These are phyloP conservation scores for Penicillium sp. DNA, from an alignment of 2,329 filamentous ascomycete species.

Conservation along the genomic window DNA sequence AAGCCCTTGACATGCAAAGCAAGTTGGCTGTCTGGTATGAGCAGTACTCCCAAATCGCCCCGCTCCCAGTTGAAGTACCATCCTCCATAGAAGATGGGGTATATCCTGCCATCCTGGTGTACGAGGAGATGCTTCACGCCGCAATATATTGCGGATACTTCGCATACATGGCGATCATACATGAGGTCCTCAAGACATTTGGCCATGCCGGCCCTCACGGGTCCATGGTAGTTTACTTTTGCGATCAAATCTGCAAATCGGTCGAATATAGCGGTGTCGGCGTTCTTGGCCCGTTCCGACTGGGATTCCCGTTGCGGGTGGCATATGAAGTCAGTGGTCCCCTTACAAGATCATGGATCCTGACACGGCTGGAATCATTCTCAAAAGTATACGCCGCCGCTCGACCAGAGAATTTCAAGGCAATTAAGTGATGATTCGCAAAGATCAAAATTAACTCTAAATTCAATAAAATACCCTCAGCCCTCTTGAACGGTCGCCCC, in stretches of 20 bases:
- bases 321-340: conserved; percentile 26
- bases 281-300: conserved; percentile 26
- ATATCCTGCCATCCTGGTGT: conserved; percentile 22
- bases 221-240: conserved; percentile 22
- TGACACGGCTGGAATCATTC: conserved; percentile 20
- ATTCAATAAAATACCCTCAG: neutral
- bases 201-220: conserved; percentile 23
- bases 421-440: conserved; percentile 7
- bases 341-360: conserved; percentile 25
- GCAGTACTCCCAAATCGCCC: conserved; percentile 14
- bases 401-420: conserved; percentile 19
- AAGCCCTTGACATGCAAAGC: conserved; percentile 21
- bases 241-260: conserved; percentile 32
- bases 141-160: conserved; percentile 27
- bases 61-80: conserved; percentile 18
- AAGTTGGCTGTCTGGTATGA: conserved; percentile 25
- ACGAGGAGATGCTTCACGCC: conserved; percentile 21
- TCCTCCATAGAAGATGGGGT: conserved; percentile 20
- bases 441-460: neutral
- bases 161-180: conserved; percentile 29
- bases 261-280: conserved; percentile 28
- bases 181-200: conserved; percentile 23
- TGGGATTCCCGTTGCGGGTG: conserved; percentile 28
- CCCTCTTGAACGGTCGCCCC: neutral
- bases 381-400: conserved; percentile 26